Percentiles rank a stretch among this genome's conserved stretches.
Evolutionary conservation across 2,329 filamentous ascomycete species (phyloP).

Genomic region (Microdochium nivale): DNA sequence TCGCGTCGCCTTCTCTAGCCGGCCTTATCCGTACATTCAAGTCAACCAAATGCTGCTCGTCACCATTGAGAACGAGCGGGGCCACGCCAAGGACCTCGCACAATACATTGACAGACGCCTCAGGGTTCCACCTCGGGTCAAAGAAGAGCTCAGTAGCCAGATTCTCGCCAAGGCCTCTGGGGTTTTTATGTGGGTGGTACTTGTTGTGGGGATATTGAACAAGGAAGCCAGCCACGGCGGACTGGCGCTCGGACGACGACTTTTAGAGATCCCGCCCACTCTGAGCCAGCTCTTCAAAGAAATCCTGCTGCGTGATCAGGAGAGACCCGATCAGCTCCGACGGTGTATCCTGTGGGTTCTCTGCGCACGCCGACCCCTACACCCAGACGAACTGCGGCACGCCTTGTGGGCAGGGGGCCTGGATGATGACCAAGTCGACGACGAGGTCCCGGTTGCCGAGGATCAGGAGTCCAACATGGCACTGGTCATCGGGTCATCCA

Average conservation of each 20-base stretch:
- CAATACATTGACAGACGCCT: slow-evolving; percentile 23
- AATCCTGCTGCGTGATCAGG: slow-evolving; percentile 13
- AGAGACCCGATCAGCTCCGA: slow-evolving; percentile 13
- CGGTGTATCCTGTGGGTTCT: slow-evolving; percentile 27
- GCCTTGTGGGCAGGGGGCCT: slow-evolving; percentile 16
- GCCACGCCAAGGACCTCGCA: slow-evolving; percentile 7
- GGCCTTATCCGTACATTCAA: slow-evolving; percentile 10
- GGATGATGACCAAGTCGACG: slow-evolving; percentile 6
- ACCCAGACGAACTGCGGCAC: slow-evolving; percentile 23
- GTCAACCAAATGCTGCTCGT: neutral
- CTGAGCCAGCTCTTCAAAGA: slow-evolving; percentile 27
- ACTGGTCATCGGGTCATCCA: slow-evolving; percentile 33
- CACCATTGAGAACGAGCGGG: neutral
- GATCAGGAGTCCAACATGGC: slow-evolving; percentile 5
- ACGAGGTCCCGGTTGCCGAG: slow-evolving; percentile 9
- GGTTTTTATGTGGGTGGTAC: slow-evolving; percentile 35
- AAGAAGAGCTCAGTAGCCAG: slow-evolving; percentile 12
- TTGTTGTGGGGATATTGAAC: slow-evolving; percentile 35
- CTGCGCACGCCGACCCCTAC: slow-evolving; percentile 23
- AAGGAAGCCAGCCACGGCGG: slow-evolving; percentile 26
- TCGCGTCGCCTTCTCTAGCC: slow-evolving; percentile 32
- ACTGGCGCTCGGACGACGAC: slow-evolving; percentile 8
- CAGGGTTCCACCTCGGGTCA: slow-evolving; percentile 10
- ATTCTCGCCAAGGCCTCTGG: slow-evolving; percentile 27
- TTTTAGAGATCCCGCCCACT: slow-evolving; percentile 27